These are phyloP conservation scores for Geoglossum glabrum DNA, from an alignment of 495 filamentous ascomycete genomes.

Conservation along the genomic window DNA sequence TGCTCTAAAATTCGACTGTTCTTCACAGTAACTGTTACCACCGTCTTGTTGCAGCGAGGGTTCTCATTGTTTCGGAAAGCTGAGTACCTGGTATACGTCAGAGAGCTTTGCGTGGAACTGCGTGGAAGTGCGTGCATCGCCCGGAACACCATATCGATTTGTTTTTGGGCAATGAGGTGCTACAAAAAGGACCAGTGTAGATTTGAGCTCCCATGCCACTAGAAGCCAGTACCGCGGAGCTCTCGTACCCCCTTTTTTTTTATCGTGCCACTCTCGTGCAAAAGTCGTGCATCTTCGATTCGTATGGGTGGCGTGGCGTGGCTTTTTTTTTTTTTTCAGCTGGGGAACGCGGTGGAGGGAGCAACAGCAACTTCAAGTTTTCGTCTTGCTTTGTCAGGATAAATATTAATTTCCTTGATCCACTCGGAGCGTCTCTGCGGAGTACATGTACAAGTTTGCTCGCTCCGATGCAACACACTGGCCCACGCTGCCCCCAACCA, in stretches of 20 bases:
- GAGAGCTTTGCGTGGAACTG: not conserved
- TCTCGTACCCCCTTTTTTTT: not conserved
- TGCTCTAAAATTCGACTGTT: not conserved
- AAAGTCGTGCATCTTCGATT: too few species aligned
- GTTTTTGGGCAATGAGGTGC: not conserved
- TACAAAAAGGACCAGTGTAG: not conserved
- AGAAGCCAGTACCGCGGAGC: not conserved
- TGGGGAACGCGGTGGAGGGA: too few species aligned
- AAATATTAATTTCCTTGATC: too few species aligned
- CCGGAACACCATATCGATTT: not conserved
- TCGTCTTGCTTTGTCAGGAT: too few species aligned
- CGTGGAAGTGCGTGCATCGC: not conserved
- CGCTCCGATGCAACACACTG: too few species aligned
- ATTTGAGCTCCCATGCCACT: not conserved
- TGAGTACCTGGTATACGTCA: not conserved
- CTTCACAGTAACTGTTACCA: constrained; percentile 1
- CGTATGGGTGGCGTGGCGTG: not conserved
- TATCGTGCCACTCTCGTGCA: not conserved
- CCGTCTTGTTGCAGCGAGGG: not conserved
- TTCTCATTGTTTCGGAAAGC: not conserved
- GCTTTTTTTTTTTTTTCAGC: too few species aligned
- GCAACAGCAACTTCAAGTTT: too few species aligned
- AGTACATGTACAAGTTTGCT: too few species aligned
- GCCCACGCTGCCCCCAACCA: too few species aligned
- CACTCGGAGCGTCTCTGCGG: too few species aligned